Conservation (phyloP, 805 yeast species). For the Ogataea naganishii region DNA sequence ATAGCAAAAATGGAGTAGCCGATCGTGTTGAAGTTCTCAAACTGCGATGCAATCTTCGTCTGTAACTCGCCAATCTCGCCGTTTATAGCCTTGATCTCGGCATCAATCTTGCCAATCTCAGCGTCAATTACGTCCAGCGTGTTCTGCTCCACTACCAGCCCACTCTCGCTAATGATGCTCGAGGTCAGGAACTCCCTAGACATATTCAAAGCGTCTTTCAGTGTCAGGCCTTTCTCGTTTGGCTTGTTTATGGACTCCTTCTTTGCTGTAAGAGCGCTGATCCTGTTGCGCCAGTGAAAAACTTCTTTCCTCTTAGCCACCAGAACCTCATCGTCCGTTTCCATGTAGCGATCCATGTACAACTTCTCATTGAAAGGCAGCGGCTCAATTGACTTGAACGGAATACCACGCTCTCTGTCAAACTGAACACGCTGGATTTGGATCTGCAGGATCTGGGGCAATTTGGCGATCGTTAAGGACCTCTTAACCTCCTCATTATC, state of each 20-base stretch:
- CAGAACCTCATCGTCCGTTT: slow-evolving; percentile 51
- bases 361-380: slow-evolving; percentile 70
- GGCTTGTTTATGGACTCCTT: slow-evolving; percentile 32
- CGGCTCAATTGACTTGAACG: slow-evolving; percentile 77
- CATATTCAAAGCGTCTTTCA: slow-evolving; percentile 43
- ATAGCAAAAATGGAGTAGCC: slow-evolving; percentile 86
- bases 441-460: slow-evolving; percentile 81
- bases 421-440: slow-evolving; percentile 93
- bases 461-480: slow-evolving; percentile 56
- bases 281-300: slow-evolving; percentile 52
- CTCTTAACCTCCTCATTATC: slow-evolving; percentile 71
- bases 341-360: slow-evolving; percentile 83
- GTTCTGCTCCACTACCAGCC: slow-evolving; percentile 31
- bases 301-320: slow-evolving; percentile 47
- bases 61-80: slow-evolving; percentile 36
- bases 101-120: slow-evolving; percentile 38
- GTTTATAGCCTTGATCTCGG: slow-evolving; percentile 31
- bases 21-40: slow-evolving; percentile 45
- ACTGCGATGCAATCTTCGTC: slow-evolving; percentile 46
- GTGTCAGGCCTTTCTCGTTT: slow-evolving; percentile 42
- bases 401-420: slow-evolving; percentile 62
- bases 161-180: slow-evolving; percentile 25
- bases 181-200: slow-evolving; percentile 49
- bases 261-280: slow-evolving; percentile 33
- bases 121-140: slow-evolving; percentile 39